These are phyloP conservation scores for Saturnispora hagleri DNA, from an alignment of 805 yeast genomes.

Conservation along the genomic window DNA sequence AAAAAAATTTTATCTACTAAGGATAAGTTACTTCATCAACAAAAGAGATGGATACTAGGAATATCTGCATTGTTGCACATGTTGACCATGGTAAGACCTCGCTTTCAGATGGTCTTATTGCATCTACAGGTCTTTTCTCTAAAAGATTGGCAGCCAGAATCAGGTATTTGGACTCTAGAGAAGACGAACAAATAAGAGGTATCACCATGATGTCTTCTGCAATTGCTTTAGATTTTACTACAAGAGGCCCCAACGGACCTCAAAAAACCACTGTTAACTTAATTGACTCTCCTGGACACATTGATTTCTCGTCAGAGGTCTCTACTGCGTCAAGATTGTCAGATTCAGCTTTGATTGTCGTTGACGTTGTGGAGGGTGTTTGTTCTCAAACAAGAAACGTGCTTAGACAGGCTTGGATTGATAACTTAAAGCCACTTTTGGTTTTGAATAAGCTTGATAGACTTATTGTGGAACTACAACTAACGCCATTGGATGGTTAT, in stretches of 20 bases:
- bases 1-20: not conserved
- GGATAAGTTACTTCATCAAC: not conserved
- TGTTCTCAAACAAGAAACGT: constrained; percentile 96
- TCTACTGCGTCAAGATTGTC: constrained; percentile 92
- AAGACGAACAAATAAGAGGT: constrained; percentile 93
- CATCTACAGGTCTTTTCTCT: constrained; percentile 94
- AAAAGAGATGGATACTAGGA: constrained; percentile 60
- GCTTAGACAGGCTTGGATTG: constrained; percentile 91
- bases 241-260: constrained; percentile 31
- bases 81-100: constrained; percentile 99
- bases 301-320: constrained; percentile 93
- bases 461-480: constrained; percentile 67
- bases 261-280: constrained; percentile 55
- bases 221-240: constrained; percentile 81
- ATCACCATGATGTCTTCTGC: constrained; percentile 98
- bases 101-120: constrained; percentile 80
- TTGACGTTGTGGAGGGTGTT: constrained; percentile 97
- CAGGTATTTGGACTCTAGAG: constrained; percentile 84
- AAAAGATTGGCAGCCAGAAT: constrained; percentile 93
- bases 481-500: constrained; percentile 81
- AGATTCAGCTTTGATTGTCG: constrained; percentile 92
- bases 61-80: constrained; percentile 93
- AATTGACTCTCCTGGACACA: constrained; percentile 99
- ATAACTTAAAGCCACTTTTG: constrained; percentile 75
- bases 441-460: constrained; percentile 91